Conservation (phyloP, 2,329 filamentous ascomycete genomes). For the Chaetomium sp. region DNA sequence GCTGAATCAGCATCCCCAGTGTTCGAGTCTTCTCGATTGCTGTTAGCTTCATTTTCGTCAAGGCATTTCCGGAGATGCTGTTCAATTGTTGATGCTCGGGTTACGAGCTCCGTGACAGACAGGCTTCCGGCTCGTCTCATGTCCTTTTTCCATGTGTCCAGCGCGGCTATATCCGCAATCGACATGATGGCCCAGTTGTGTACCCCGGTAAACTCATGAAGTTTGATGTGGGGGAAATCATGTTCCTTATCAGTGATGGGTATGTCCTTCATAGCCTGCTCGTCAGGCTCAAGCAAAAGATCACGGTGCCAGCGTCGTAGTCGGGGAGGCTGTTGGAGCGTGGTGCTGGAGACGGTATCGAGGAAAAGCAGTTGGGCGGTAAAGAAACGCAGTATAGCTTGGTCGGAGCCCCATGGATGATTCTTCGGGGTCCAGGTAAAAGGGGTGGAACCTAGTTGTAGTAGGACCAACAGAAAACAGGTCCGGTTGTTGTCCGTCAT, state of each 20-base stretch:
- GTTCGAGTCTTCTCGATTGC: background rate
- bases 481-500: conserved; percentile 18
- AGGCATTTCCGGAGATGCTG: conserved; percentile 31
- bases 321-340: conserved; percentile 29
- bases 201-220: conserved; percentile 49
- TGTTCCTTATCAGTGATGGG: conserved; percentile 12
- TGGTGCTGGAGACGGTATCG: conserved; percentile 33
- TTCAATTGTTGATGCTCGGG: conserved; percentile 38
- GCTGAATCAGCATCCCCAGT: background rate
- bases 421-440: conserved; percentile 11
- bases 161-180: conserved; percentile 47
- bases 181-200: conserved; percentile 51
- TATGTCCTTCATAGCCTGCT: conserved; percentile 26
- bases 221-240: conserved; percentile 31
- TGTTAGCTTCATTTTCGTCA: conserved; percentile 23
- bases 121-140: conserved; percentile 38
- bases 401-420: conserved; percentile 28
- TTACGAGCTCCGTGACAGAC: conserved; percentile 39
- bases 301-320: conserved; percentile 28
- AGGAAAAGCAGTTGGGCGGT: conserved; percentile 30
- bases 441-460: conserved; percentile 17
- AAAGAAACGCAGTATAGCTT: conserved; percentile 31
- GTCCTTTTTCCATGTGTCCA: conserved; percentile 51
- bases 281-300: conserved; percentile 19
- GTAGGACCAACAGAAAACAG: conserved; percentile 23